A percentile compares a stretch with the other conserved stretches of the same genome.
phyloP scores from a whole-genome alignment of 306 rosid genomes.

The Mimosa bimucronata region DNA sequence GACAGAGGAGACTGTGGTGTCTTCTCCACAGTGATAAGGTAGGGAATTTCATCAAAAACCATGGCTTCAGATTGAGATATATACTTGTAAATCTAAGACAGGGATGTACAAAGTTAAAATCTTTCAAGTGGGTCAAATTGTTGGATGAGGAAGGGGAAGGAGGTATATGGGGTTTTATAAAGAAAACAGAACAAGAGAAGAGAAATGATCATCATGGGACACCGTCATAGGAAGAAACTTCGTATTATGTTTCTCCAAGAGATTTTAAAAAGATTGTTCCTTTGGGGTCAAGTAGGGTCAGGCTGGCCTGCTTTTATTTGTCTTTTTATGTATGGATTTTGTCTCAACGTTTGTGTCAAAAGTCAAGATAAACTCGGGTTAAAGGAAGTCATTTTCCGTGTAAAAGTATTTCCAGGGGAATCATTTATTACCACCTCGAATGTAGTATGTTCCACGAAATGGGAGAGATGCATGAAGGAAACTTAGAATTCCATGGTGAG shows the following conservation, averaged over 20 bases:
- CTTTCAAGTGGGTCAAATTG: background rate
- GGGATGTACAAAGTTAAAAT: constrained; percentile 25
- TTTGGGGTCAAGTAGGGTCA: background rate
- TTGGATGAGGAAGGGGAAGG: background rate
- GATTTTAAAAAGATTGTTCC: background rate
- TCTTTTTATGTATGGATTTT: constrained; percentile 9
- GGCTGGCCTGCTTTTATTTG: constrained; percentile 12
- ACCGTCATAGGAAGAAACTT: background rate
- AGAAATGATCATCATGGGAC: constrained; percentile 11
- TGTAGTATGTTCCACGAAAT: constrained; percentile 31
- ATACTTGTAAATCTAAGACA: background rate
- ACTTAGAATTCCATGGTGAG: background rate
- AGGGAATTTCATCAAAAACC: constrained; percentile 14
- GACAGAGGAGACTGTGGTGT: constrained; percentile 31
- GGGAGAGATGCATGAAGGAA: constrained; percentile 12
- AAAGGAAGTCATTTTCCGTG: background rate
- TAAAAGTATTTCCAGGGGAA: background rate
- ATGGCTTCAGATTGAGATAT: constrained; percentile 1
- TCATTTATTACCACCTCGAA: background rate
- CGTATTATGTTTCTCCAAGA: background rate
- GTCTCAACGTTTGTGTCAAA: background rate
- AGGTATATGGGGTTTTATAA: constrained; percentile 20
- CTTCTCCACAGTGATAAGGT: constrained; percentile 41
- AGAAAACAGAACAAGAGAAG: background rate
- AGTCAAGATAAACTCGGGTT: background rate